Evolutionary conservation across 768 basidiomycete species (phyloP), one percentile per base, ranked within the genome.

Genomic region (Tulasnella sp.): DNA sequence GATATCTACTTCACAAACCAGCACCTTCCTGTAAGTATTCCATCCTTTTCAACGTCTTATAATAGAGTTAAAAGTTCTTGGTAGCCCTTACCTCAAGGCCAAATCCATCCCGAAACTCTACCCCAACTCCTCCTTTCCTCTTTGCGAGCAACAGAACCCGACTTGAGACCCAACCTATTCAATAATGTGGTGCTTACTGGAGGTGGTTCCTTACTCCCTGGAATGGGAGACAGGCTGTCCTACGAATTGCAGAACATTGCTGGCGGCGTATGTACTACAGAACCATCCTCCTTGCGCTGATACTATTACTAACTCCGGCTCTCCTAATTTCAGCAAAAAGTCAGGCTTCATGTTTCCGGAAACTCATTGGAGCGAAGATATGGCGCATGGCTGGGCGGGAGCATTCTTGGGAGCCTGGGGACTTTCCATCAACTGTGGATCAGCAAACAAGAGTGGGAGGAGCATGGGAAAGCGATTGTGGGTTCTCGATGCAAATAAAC

Each of bases 401-500:
- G 88, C 64, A 95, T 98, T 66, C 76, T 98, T 49, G 94, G 88
- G 0, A 92, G 88, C 68, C 73, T 98, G 67, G 96, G 96, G 23
- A 97, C 94, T 15, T 99, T 98, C 79, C 96, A 99, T 69, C 95
- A 95, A 66, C 75, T 94, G 51, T 94, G 92, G 92, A 92, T 95
- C 68, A 91, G 89, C 71, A 82, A 77, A 67, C 91, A 93, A 70
- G 92, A 95, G 67, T 94, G 89, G 85, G 82, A 88, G 80, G 90
- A 38, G 15, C 34, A 38, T 15, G 34, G 34, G 34, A 38, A 38
- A 15, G 34, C 34, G 34, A 38, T 38, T 15, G 34, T 38, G 34
- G 34, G 34, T 5, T 38, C 34, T 38, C 34, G 34, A 38, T 38
- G 34, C 34, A 38, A 38, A 15, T 38, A 38, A 38, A 38, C 34